Evolutionary conservation across 139 green algal species (phyloP).

Genomic region (Raphidocelis subcapitata): DNA sequence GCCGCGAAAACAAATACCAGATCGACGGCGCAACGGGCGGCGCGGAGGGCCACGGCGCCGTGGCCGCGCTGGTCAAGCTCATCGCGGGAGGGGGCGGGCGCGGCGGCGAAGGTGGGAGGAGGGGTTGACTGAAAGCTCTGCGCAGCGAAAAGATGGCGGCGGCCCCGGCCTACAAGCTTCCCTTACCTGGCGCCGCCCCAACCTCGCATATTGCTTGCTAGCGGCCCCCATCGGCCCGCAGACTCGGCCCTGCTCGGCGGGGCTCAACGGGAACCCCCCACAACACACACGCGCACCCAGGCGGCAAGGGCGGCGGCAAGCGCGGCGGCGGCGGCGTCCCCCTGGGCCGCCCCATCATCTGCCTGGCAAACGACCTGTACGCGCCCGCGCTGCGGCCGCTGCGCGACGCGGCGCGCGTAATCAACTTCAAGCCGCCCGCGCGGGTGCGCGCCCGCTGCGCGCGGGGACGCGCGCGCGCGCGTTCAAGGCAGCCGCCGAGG

Average conservation of each 20-base stretch:
- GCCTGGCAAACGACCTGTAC: constrained; percentile 97
- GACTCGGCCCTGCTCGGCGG: too few species aligned
- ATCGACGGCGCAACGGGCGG: constrained; percentile 88
- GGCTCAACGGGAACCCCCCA: too few species aligned
- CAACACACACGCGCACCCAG: too few species aligned
- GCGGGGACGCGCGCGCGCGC: too few species aligned
- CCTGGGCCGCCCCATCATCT: constrained; percentile 88
- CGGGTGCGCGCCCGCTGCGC: too few species aligned
- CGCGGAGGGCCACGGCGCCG: constrained; percentile 70
- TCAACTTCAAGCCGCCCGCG: constrained; percentile 61
- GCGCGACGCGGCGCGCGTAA: constrained; percentile 71
- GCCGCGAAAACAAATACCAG: too few species aligned
- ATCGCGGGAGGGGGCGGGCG: constrained; percentile 34
- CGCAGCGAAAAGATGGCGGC: too few species aligned
- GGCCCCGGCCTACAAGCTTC: too few species aligned
- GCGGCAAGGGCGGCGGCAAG: neutral
- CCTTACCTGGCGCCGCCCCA: too few species aligned
- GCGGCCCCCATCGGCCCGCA: too few species aligned
- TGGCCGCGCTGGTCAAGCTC: constrained; percentile 82
- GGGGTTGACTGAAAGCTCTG: neutral
- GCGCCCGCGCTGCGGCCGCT: constrained; percentile 85
- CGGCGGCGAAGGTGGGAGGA: neutral
- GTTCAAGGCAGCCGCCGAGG: too few species aligned
- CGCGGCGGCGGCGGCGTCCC: neutral
- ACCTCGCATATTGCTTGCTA: too few species aligned